Conservation (phyloP, 75 land plant species). For the Cupressus sempervirens region DNA sequence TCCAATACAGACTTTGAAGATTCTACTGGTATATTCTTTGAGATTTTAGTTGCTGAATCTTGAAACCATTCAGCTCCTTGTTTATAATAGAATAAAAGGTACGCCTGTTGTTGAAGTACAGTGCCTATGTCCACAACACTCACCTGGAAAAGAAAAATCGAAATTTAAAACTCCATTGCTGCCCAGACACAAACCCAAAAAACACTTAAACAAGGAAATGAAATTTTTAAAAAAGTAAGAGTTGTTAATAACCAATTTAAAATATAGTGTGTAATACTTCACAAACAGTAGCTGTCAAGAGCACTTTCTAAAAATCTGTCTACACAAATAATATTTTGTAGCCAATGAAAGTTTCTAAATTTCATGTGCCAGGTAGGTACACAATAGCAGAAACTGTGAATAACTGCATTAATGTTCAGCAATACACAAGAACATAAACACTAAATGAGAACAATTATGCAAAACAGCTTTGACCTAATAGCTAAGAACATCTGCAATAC, state of each 20-base stretch:
- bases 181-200: not conserved
- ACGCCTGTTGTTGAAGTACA: constrained; percentile 64
- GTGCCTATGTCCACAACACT: constrained; percentile 27
- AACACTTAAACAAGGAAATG: not conserved
- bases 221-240: not conserved
- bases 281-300: not conserved
- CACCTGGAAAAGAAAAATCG: constrained; percentile 41
- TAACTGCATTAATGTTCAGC: too few relatives aligned
- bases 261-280: not conserved
- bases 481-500: too few relatives aligned
- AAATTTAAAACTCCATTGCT: not conserved
- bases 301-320: not conserved
- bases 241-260: not conserved
- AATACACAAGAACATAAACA: too few relatives aligned
- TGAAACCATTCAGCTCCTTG: constrained; percentile 47
- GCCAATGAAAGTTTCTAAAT: too few relatives aligned
- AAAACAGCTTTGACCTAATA: too few relatives aligned
- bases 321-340: not conserved
- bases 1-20: constrained; percentile 45
- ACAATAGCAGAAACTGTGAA: not conserved
- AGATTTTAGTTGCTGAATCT: constrained; percentile 14
- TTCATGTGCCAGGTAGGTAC: too few relatives aligned
- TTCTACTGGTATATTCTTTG: not conserved
- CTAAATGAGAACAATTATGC: too few relatives aligned
- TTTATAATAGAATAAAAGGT: constrained; percentile 69